phyloP scores from a whole-genome alignment of 305 asterid species.

The Fraxinus velutina region DNA sequence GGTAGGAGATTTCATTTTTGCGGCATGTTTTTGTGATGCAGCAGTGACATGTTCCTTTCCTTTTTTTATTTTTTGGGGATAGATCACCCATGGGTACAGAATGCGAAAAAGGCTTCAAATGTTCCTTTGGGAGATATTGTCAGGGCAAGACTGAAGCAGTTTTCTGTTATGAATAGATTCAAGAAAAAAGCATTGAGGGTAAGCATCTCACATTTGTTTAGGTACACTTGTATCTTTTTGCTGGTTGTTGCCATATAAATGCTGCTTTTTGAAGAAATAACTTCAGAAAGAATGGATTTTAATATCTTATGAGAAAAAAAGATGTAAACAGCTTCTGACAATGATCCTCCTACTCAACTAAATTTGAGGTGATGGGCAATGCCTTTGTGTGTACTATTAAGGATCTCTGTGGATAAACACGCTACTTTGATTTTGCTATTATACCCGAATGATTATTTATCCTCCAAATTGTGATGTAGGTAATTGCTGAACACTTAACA shows the following conservation, averaged over 20 bases:
- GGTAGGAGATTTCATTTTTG: constrained; percentile 12
- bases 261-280: neutral
- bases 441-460: neutral
- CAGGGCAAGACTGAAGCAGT: constrained; percentile 84
- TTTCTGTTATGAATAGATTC: constrained; percentile 84
- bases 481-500: constrained; percentile 86
- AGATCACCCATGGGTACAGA: constrained; percentile 95
- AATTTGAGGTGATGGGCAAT: neutral
- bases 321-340: neutral
- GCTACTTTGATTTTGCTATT: neutral
- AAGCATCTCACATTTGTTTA: constrained; percentile 29
- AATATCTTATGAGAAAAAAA: neutral
- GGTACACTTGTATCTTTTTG: neutral
- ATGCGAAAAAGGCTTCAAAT: constrained; percentile 80
- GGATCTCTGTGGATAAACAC: neutral
- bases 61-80: constrained; percentile 7
- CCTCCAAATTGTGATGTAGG: constrained; percentile 42
- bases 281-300: neutral
- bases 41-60: constrained; percentile 14
- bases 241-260: neutral
- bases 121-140: constrained; percentile 95
- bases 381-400: neutral
- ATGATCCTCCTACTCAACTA: neutral
- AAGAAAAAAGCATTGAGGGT: constrained; percentile 93
- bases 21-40: constrained; percentile 17